Conservation (phyloP, 2,329 filamentous ascomycete genomes). For the Apiospora aurea region DNA sequence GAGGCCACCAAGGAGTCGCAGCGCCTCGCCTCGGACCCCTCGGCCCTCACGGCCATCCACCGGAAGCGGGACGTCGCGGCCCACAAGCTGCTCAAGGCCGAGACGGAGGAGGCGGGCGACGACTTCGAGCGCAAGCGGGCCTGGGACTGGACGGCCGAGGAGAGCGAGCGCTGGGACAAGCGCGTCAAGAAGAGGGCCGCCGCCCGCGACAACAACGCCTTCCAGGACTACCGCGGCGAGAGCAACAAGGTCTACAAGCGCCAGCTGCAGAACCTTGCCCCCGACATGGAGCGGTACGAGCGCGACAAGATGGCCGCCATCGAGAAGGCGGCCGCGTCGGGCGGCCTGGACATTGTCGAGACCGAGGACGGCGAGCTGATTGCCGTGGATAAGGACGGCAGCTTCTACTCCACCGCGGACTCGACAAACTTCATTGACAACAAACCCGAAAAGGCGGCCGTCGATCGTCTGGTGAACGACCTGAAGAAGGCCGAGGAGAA, state of each 20-base stretch:
- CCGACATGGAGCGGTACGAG: conserved; percentile 85
- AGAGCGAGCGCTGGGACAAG: conserved; percentile 93
- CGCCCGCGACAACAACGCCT: conserved; percentile 84
- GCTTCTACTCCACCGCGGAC: conserved; percentile 89
- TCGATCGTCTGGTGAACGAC: conserved; percentile 88
- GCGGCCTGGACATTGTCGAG: conserved; percentile 91
- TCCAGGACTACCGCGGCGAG: conserved; percentile 87
- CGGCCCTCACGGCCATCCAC: conserved; percentile 77
- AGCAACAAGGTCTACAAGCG: conserved; percentile 93
- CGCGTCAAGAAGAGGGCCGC: conserved; percentile 84
- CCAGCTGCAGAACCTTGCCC: conserved; percentile 78
- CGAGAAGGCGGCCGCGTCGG: conserved; percentile 82
- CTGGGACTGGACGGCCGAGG: conserved; percentile 98
- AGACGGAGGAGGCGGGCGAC: conserved; percentile 82
- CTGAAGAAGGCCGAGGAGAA: conserved; percentile 88
- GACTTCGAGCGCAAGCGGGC: conserved; percentile 98
- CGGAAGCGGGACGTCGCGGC: conserved; percentile 87
- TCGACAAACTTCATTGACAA: conserved; percentile 82
- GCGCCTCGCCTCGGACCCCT: conserved; percentile 78
- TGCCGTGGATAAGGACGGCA: conserved; percentile 88
- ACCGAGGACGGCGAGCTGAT: conserved; percentile 95
- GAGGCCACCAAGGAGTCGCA: conserved; percentile 86
- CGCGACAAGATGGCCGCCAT: conserved; percentile 85
- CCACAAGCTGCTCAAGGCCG: conserved; percentile 92
- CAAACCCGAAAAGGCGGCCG: conserved; percentile 83